These are phyloP conservation scores for Lophiostoma macrostomum DNA, from an alignment of 495 filamentous ascomycete genomes.

Conservation along the genomic window DNA sequence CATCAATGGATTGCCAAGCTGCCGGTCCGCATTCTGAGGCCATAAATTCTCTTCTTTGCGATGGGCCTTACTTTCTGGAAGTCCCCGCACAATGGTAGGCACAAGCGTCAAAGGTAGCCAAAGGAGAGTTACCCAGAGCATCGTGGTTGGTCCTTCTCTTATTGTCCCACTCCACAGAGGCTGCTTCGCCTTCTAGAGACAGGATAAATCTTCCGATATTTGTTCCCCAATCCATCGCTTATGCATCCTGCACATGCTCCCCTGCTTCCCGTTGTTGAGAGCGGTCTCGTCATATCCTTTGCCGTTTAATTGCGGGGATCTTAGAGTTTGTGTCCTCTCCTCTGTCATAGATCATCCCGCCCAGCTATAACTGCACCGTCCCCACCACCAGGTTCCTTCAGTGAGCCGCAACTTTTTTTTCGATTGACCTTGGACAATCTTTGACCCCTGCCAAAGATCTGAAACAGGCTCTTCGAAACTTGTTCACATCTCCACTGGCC, in stretches of 20 bases:
- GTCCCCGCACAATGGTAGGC: too few species aligned
- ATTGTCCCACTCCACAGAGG: too few species aligned
- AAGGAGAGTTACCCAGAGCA: too few species aligned
- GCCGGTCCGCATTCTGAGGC: too few species aligned
- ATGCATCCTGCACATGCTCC: slow-evolving; percentile 22
- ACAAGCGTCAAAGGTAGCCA: too few species aligned
- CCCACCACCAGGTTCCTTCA: neutral
- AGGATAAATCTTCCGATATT: slow-evolving; percentile 11
- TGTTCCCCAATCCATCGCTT: slow-evolving; percentile 16
- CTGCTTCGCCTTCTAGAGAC: too few species aligned
- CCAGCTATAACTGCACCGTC: neutral
- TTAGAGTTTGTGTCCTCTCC: neutral
- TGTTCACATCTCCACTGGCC: neutral
- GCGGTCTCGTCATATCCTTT: slow-evolving; percentile 21
- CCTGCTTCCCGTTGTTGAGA: slow-evolving; percentile 11
- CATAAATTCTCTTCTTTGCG: too few species aligned
- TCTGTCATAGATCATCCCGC: neutral
- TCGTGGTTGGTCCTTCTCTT: too few species aligned
- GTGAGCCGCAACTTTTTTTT: neutral
- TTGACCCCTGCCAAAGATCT: neutral
- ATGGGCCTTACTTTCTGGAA: too few species aligned
- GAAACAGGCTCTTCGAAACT: too few species aligned
- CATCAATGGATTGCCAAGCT: too few species aligned
- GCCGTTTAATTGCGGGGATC: slow-evolving; percentile 23
- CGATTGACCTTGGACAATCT: neutral